phyloP scores from a whole-genome alignment of 75 land plant genomes.

The Selaginella tamariscina region DNA sequence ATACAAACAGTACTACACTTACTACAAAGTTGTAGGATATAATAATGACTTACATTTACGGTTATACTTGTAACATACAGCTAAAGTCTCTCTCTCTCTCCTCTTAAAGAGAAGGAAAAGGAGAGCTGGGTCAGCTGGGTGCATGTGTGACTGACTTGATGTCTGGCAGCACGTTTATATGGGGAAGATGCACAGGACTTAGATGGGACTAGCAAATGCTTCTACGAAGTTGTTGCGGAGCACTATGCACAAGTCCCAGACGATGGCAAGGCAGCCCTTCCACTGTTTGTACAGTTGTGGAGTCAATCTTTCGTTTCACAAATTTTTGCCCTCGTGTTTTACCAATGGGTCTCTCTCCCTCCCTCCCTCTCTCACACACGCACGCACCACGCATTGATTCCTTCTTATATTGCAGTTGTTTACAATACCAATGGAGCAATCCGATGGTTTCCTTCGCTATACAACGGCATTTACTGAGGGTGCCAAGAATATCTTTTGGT shows the following conservation, averaged over 20 bases:
- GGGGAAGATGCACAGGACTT: background rate
- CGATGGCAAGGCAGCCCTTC: conserved; percentile 51
- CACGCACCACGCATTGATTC: background rate
- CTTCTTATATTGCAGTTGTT: too few relatives aligned
- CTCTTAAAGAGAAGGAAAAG: too few relatives aligned
- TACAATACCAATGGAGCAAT: conserved; percentile 60
- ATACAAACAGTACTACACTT: too few relatives aligned
- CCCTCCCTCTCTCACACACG: background rate
- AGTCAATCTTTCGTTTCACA: conserved; percentile 95
- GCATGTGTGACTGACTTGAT: too few relatives aligned
- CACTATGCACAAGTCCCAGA: conserved; percentile 50
- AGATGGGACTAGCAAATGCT: conserved; percentile 26
- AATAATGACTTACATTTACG: too few relatives aligned
- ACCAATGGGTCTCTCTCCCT: conserved; percentile 66
- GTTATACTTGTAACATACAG: too few relatives aligned
- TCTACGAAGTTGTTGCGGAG: conserved; percentile 88
- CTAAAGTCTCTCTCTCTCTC: too few relatives aligned
- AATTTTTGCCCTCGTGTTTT: conserved; percentile 83
- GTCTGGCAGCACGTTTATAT: too few relatives aligned
- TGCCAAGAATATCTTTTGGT: conserved; percentile 91
- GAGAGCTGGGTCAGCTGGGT: too few relatives aligned
- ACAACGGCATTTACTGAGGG: conserved; percentile 90
- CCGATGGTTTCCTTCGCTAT: conserved; percentile 59
- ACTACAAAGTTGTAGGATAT: too few relatives aligned
- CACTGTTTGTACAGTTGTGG: conserved; percentile 86